Evolutionary conservation across 148 eudicot species (phyloP), one percentile per base, ranked within the genome.

Genomic region (Nepenthes gracilis): DNA sequence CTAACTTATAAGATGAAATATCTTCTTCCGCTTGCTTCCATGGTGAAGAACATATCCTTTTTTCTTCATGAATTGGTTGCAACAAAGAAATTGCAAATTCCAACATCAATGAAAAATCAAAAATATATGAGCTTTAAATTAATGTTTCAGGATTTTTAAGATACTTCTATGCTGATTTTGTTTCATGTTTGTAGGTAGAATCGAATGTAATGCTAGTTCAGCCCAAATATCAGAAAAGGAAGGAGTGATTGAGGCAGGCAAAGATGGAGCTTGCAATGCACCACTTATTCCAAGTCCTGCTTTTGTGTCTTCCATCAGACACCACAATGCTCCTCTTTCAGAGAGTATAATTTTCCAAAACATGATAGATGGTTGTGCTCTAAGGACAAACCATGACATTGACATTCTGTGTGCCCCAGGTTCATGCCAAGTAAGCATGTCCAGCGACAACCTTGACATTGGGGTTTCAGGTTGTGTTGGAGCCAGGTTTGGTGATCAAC

Each of bases 311-410:
- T 56, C 53, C 60, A 62, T 37, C 65, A 61, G 34, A 57, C 47
- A 70, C 60, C 59, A 72, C 33, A 67, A 55, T 10, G 66, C 67
- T 53, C 80, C 90, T 64, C 80, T 80, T 48, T 72, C 72, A 60
- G 84, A 82, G 74, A 82, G 67, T 67, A 75, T 84, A 64, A 72
- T 71, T 51, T 72, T 75, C 73, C 72, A 80, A 67, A 74, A 60
- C 59, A 40, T 50, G 35, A 53, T 33, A 56, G 81, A 81, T 43
- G 61, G 55, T 62, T 43, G 64, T 70, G 58, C 50, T 61, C 67
- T 59, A 37, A 69, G 69, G 60, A 68, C 60, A 37, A 6, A 37
- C 37, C 64, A 62, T 57, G 69, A 65, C 53, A 48, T 68, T 69
- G 66, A 59, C 45, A 63, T 54, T 51, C 12, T 68, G 62, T 57